Percentiles rank a stretch among this genome's conserved stretches.
Conservation (phyloP, 2,329 filamentous ascomycete species). For the Fusarium sp. region DNA sequence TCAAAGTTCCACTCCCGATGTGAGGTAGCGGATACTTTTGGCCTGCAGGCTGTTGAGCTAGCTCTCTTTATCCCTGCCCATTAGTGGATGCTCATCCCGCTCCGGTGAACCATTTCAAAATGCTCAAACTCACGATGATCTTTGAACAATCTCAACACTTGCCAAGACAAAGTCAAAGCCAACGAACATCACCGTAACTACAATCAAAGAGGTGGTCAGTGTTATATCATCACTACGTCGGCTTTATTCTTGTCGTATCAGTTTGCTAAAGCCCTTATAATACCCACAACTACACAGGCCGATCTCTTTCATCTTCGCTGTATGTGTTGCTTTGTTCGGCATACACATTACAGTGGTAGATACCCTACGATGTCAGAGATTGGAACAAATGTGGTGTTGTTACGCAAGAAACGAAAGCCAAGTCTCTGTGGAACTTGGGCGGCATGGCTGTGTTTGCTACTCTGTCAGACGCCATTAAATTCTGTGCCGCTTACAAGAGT, state of each 20-base stretch:
- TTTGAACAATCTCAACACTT: slow-evolving; percentile 27
- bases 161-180: slow-evolving; percentile 31
- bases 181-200: slow-evolving; percentile 11
- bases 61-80: slow-evolving; percentile 20
- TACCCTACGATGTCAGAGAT: slow-evolving; percentile 20
- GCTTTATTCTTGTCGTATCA: slow-evolving; percentile 10
- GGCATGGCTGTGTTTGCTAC: slow-evolving; percentile 27
- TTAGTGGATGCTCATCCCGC: slow-evolving; percentile 37
- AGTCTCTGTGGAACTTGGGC: slow-evolving; percentile 24
- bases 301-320: slow-evolving; percentile 1
- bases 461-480: slow-evolving; percentile 16
- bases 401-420: slow-evolving; percentile 21
- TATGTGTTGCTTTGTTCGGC: neutral
- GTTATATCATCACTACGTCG: neutral
- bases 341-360: neutral
- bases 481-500: slow-evolving; percentile 11
- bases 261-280: slow-evolving; percentile 2
- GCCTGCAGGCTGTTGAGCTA: slow-evolving; percentile 23
- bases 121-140: slow-evolving; percentile 37
- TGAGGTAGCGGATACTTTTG: slow-evolving; percentile 32
- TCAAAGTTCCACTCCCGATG: slow-evolving; percentile 24
- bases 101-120: slow-evolving; percentile 35
- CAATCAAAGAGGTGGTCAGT: slow-evolving; percentile 1
- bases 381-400: slow-evolving; percentile 34
- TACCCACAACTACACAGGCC: neutral